A percentile compares a stretch with the other conserved stretches of the same genome.
Conservation (phyloP, 345 rosid genomes). For the Boechera stricta region DNA sequence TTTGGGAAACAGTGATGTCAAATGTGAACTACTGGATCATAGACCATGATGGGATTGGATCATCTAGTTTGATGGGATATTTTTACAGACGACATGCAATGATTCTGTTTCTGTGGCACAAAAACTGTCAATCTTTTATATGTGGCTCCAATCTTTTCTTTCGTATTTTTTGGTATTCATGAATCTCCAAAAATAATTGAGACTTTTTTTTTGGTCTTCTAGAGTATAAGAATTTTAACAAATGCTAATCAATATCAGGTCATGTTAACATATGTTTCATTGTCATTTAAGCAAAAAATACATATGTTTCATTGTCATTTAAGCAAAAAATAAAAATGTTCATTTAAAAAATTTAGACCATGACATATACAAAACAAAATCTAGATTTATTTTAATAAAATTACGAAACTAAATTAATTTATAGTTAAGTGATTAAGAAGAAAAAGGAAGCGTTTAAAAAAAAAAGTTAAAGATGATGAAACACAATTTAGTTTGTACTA, state of each 20-base stretch:
- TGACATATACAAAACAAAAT: neutral
- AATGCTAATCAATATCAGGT: neutral
- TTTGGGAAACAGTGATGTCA: slow-evolving; percentile 12
- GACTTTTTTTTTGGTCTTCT: neutral
- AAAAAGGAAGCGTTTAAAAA: fast-evolving
- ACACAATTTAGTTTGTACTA: too few relatives aligned
- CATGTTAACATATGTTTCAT: neutral
- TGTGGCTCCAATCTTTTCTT: neutral
- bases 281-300: neutral
- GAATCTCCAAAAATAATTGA: neutral
- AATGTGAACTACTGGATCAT: slow-evolving; percentile 30
- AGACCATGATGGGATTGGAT: slow-evolving; percentile 26
- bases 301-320: neutral
- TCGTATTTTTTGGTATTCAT: neutral
- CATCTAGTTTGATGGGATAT: slow-evolving; percentile 18
- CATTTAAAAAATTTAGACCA: neutral
- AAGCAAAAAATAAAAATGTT: neutral
- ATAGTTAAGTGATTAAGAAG: neutral
- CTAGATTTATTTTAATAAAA: too few relatives aligned
- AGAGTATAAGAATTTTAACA: neutral
- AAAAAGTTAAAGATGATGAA: too few relatives aligned
- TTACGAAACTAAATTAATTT: too few relatives aligned
- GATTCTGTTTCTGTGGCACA: slow-evolving; percentile 15
- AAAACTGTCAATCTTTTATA: neutral
- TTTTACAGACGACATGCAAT: slow-evolving; percentile 21